Percentiles rank a stretch among this genome's conserved stretches.
phyloP scores from a whole-genome alignment of 164 flowering plant species.

The Brasenia schreberi region DNA sequence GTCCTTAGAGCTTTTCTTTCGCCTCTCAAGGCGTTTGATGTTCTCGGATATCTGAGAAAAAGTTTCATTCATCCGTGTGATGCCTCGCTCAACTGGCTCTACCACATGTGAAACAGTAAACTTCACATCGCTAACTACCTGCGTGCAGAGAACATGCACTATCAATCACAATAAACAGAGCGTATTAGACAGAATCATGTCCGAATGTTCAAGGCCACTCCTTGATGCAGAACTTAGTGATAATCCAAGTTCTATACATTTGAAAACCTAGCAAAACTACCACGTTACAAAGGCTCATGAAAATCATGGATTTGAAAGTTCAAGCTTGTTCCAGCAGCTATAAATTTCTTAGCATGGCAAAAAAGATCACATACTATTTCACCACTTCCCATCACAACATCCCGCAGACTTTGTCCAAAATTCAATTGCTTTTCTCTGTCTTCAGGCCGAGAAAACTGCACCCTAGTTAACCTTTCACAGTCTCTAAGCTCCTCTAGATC shows the following conservation, averaged over 20 bases:
- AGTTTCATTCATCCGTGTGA: constrained; percentile 67
- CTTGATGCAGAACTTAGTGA: no score
- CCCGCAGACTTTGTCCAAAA: constrained; percentile 83
- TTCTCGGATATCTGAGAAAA: constrained; percentile 90
- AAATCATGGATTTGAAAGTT: no score
- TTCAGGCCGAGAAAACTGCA: constrained; percentile 38
- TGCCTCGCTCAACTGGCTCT: constrained; percentile 91
- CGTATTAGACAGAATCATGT: no score
- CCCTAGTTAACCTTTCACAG: constrained; percentile 47
- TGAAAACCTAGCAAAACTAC: not conserved
- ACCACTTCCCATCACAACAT: constrained; percentile 90
- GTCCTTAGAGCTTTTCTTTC: constrained; percentile 51
- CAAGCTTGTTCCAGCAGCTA: no score
- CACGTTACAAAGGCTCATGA: no score
- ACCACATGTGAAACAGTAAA: constrained; percentile 93
- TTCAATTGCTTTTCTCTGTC: constrained; percentile 53
- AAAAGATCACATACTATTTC: constrained; percentile 57
- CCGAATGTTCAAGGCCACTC: no score
- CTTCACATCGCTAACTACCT: constrained; percentile 97
- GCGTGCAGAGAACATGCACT: constrained; percentile 1
- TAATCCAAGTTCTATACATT: no score
- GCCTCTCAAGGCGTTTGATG: constrained; percentile 55
- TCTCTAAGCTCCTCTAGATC: constrained; percentile 96
- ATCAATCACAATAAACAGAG: not conserved
- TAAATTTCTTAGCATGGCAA: no score